These are phyloP conservation scores for Haplographium delicatum DNA, from an alignment of 495 filamentous ascomycete genomes.

Conservation along the genomic window DNA sequence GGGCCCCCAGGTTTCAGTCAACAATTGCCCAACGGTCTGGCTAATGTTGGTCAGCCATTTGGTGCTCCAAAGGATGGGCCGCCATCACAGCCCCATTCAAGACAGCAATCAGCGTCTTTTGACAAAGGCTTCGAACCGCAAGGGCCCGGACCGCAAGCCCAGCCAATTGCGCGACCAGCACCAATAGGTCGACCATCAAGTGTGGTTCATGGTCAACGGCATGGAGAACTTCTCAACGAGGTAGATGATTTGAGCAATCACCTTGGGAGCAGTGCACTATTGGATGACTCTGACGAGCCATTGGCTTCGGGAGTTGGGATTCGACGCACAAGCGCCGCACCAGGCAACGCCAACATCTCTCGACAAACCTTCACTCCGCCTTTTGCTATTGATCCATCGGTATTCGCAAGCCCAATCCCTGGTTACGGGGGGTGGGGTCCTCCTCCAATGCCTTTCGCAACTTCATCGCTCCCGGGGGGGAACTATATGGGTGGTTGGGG, in stretches of 20 bases:
- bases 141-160: conserved; percentile 34
- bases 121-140: conserved; percentile 42
- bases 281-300: conserved; percentile 69
- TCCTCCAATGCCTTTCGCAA: conserved; percentile 23
- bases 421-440: conserved; percentile 20
- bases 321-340: conserved; percentile 27
- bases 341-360: conserved; percentile 9
- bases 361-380: conserved; percentile 22
- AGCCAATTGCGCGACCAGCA: conserved; percentile 72
- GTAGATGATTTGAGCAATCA: conserved; percentile 74
- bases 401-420: conserved; percentile 19
- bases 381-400: conserved; percentile 20
- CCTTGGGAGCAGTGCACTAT: conserved; percentile 89
- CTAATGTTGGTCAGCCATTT: conserved; percentile 20
- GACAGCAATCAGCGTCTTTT: conserved; percentile 55
- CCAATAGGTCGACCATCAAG: conserved; percentile 88
- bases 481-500: conserved; percentile 24
- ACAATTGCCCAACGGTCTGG: conserved; percentile 29
- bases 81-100: conserved; percentile 49
- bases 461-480: conserved; percentile 23
- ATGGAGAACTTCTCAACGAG: conserved; percentile 35
- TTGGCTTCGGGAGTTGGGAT: conserved; percentile 23
- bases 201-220: conserved; percentile 47
- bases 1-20: conserved; percentile 50
- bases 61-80: conserved; percentile 22